Percentiles rank a stretch among this genome's conserved stretches.
phyloP scores from a whole-genome alignment of 768 basidiomycete genomes.

The Tylopilus intermedius region DNA sequence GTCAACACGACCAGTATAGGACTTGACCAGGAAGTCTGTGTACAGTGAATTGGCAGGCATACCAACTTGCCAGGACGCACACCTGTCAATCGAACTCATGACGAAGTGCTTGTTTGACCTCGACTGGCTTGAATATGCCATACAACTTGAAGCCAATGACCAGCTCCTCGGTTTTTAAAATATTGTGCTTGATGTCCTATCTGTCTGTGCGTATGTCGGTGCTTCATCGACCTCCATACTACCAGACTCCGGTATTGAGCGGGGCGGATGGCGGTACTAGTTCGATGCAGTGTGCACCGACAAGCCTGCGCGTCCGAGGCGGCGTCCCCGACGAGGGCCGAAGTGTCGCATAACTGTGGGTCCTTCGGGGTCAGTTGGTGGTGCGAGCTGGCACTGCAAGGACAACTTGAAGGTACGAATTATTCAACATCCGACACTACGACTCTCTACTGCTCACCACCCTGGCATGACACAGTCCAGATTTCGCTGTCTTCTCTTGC shows the following conservation, averaged over 20 bases:
- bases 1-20: no score
- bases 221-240: slow-evolving; percentile 71
- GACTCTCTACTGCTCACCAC: neutral
- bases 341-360: slow-evolving; percentile 30
- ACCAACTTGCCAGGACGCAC: slow-evolving; percentile 1
- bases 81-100: slow-evolving; percentile 56
- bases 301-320: slow-evolving; percentile 26
- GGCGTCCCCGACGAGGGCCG: slow-evolving; percentile 22
- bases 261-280: slow-evolving; percentile 16
- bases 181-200: slow-evolving; percentile 36
- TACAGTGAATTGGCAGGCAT: neutral
- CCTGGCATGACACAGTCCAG: slow-evolving; percentile 25
- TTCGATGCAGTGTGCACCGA: slow-evolving; percentile 20
- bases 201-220: slow-evolving; percentile 33
- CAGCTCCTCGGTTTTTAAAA: slow-evolving; percentile 68
- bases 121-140: slow-evolving; percentile 57
- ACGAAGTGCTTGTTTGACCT: slow-evolving; percentile 57
- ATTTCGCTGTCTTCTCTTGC: slow-evolving; percentile 57
- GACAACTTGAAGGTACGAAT: slow-evolving; percentile 3
- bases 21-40: no score
- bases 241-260: slow-evolving; percentile 39
- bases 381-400: slow-evolving; percentile 27
- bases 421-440: slow-evolving; percentile 5
- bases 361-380: slow-evolving; percentile 48
- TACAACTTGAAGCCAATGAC: slow-evolving; percentile 60